Percentiles rank a stretch among this genome's conserved stretches.
phyloP scores from a whole-genome alignment of 2,329 filamentous ascomycete species.

The Mycosphaerella arachidis region DNA sequence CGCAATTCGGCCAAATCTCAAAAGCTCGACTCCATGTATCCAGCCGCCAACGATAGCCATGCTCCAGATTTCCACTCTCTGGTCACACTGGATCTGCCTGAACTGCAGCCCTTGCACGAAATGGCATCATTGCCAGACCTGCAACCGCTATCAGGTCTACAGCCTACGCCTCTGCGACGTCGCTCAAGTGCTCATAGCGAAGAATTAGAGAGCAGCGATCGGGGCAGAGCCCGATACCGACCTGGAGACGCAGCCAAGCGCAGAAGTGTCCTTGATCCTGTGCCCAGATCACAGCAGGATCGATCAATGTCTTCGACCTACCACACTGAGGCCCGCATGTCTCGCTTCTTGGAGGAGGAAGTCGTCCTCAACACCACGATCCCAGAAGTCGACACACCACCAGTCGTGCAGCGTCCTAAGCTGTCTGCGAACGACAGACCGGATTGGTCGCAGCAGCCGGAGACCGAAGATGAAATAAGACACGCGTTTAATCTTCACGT shows the following conservation, averaged over 20 bases:
- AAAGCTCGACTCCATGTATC: constrained; percentile 7
- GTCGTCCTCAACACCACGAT: not conserved
- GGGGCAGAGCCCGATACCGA: constrained; percentile 5
- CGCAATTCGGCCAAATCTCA: not conserved
- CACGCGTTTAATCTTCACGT: constrained; percentile 2
- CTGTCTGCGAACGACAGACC: constrained; percentile 17
- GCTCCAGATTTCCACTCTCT: not conserved
- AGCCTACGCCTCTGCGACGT: not conserved
- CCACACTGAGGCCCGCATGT: not conserved
- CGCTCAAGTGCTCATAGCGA: not conserved
- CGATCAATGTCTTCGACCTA: not conserved
- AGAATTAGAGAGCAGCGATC: not conserved
- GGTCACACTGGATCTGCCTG: not conserved
- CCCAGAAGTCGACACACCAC: not conserved
- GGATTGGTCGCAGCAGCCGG: constrained; percentile 24
- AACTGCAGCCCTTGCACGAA: not conserved
- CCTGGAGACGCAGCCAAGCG: constrained; percentile 19
- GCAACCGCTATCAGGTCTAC: not conserved
- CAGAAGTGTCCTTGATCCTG: not conserved
- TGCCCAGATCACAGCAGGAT: not conserved
- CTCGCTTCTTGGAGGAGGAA: constrained; percentile 2
- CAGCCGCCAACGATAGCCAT: not conserved
- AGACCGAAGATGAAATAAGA: constrained; percentile 14
- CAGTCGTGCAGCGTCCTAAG: constrained; percentile 4
- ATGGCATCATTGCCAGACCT: not conserved